Base-by-base conservation (phyloP, 805 yeast genomes). In the Saccharomycopsis olivae region DNA sequence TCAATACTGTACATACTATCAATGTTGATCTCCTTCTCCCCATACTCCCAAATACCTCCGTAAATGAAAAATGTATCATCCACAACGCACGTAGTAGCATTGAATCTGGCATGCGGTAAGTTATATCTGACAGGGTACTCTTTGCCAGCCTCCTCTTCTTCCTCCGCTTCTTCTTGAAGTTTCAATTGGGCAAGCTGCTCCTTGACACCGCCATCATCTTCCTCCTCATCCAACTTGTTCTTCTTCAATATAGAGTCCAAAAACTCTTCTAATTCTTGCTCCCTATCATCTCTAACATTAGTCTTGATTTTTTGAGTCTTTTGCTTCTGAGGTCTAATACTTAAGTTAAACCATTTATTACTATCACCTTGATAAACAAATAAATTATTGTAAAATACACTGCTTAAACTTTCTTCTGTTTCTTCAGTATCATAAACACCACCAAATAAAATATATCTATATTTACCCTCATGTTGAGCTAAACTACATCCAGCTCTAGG, bases 361-460 rank as follows among this genome's bases (percentile, higher is more conserved):
- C 77, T 67, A 51, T 86, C 96, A 14, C 79, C 66, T 47, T 87
- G 94, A 56, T 84, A 89, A 1, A 94, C 79, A 52, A 75, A 75
- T 36, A 89, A 59, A 45, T 78, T 76, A 56, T 88, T 87, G 61
- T 72, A 89, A 57, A 88, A 89, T 35, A 73, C 75, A 1, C 95
- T 85, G 34, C 82, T 89, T 46, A 89, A 62, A 39, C 82, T 73
- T 59, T 92, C 97, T 57, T 89, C 97, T 11, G 95, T 89, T 59
- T 89, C 98, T 51, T 88, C 95, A 46, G 72, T 83, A 58, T 89
- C 97, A 53, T 73, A 88, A 11, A 92, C 98, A 51, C 97, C 97
- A 29, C 97, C 97, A 62, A 89, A 92, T 54, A 88, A 53, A 8
- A 89, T 70, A 43, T 96, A 96, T 63, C 96, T 75, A 43, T 94